Base-by-base conservation (phyloP, 2,329 filamentous ascomycete genomes). In the Ciborinia camelliae region DNA sequence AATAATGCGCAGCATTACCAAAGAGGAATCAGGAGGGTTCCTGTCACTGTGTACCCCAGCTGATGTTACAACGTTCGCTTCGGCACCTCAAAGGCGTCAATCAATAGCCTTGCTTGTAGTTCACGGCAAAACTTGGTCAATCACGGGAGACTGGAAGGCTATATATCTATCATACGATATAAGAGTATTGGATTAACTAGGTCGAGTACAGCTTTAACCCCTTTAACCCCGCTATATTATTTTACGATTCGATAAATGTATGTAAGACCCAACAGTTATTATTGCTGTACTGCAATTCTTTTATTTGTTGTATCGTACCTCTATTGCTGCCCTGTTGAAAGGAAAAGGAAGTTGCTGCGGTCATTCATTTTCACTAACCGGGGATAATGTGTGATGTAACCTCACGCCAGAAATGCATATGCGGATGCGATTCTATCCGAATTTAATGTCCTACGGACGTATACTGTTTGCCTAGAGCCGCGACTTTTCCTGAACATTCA, bases 1-100 rank as follows among this genome's bases (percentile, higher is more conserved):
- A 47, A 51, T 1, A 30, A 47, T 58, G 54, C 28, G 41, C 20
- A 26, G 20, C 41, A 26, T 47, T 47, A 47, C 54, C 26, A 47
- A 35, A 7, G 20, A 47, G 50, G 30, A 52, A 52, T 23, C 10
- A 32, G 35, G 20, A 45, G 20, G 7, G 2, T 7, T 35, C 41
- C 41, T 47, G 41, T 58, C n/a, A 20, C 14, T 18, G 15, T 32
- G 20, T 45, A 58, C 4, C 41, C 54, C 26, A 4, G 28, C 23
- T 32, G 28, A 58, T 20, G 54, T 47, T 47, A 18, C 41, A 58
- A 32, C 41, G n/a, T 47, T 58, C 55, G 55, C 41, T 58, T 47
- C 55, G 39, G 55, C 41, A 58, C 41, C 26, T 47, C 41, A 15
- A 47, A 58, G 55, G 55, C 55, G 41, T 35, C 41, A 58, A 35